Conservation (phyloP, 2,329 filamentous ascomycete genomes). For the Epichloe bromicola region DNA sequence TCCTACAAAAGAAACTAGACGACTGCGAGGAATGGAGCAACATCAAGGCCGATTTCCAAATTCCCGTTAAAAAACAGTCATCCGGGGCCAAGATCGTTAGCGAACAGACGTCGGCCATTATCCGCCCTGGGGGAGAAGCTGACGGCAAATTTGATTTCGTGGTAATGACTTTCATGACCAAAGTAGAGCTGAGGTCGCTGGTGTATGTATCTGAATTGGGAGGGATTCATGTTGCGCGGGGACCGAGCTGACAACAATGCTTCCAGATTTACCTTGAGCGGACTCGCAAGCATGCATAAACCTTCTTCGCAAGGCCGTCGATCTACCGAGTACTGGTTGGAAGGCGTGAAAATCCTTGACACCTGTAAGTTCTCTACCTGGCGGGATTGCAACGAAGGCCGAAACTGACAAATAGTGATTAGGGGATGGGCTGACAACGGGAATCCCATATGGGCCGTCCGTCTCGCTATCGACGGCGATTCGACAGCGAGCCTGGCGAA, state of each 20-base stretch:
- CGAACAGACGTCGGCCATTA: slow-evolving; percentile 40
- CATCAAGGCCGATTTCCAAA: slow-evolving; percentile 33
- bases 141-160: slow-evolving; percentile 38
- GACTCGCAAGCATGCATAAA: slow-evolving; percentile 32
- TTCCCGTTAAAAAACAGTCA: slow-evolving; percentile 41
- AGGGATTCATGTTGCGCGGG: neutral
- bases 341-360: slow-evolving; percentile 31
- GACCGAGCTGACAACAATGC: slow-evolving; percentile 7
- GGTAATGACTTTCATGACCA: slow-evolving; percentile 47
- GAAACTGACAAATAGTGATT: neutral
- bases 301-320: slow-evolving; percentile 20
- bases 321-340: slow-evolving; percentile 27
- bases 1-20: slow-evolving; percentile 51
- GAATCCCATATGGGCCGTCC: slow-evolving; percentile 25
- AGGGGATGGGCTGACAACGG: slow-evolving; percentile 24
- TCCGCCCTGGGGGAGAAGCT: slow-evolving; percentile 31
- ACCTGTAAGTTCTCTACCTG: slow-evolving; percentile 26
- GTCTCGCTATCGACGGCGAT: slow-evolving; percentile 46
- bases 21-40: slow-evolving; percentile 37
- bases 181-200: slow-evolving; percentile 42
- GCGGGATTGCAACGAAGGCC: neutral
- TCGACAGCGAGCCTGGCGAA: slow-evolving; percentile 49
- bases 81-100: slow-evolving; percentile 39
- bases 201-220: slow-evolving; percentile 29
- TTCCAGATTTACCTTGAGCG: slow-evolving; percentile 40